Base-by-base conservation (phyloP, 1,284 basidiomycete species). In the Ustilago trichophora region DNA sequence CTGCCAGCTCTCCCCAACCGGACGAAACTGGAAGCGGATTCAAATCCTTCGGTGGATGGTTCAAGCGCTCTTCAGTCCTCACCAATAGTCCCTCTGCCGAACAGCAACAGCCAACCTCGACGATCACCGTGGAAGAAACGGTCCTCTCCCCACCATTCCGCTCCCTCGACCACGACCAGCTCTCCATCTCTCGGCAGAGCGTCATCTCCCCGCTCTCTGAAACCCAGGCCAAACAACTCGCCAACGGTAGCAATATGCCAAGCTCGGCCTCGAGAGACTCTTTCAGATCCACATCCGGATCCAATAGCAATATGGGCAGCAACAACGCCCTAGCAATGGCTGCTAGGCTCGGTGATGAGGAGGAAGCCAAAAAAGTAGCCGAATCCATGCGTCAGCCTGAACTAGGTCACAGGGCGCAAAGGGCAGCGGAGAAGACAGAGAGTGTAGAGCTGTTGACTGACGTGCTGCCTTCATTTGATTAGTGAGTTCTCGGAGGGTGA, bases 81-180 rank as follows among this genome's bases (percentile, higher is more conserved):
- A 57, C 12, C 31, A 9, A 40, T 5, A 15, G 34, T 33, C 19
- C 54, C 7, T 5, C 29, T 18, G n/a, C n/a, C n/a, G n/a, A n/a
- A n/a, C n/a, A n/a, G n/a, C n/a, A n/a, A n/a, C n/a, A n/a, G n/a
- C n/a, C n/a, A n/a, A n/a, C n/a, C n/a, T n/a, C n/a, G n/a, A n/a
- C 35, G 15, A 27, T 44, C 15, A 50, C 38, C 9, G 38, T 70
- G 13, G 57, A 70, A 31, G 66, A 72, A 38, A 68, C 52, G 43
- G 59, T 68, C 16, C 32, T 66, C 19, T 66, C 57, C 3, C 68
- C 68, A 9, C 68, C 68, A 11, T 71, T 71, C 55, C 57, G 63
- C 15, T 72, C 65, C n/a, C 53, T 72, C n/a, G 70, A 68, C 40
- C 62, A 69, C 54, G 70, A 69, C 43, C 65, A 68, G 27, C 45